Evolutionary conservation across 164 flowering plant genomes (phyloP).

Genomic region (Cinnamomum chago): DNA sequence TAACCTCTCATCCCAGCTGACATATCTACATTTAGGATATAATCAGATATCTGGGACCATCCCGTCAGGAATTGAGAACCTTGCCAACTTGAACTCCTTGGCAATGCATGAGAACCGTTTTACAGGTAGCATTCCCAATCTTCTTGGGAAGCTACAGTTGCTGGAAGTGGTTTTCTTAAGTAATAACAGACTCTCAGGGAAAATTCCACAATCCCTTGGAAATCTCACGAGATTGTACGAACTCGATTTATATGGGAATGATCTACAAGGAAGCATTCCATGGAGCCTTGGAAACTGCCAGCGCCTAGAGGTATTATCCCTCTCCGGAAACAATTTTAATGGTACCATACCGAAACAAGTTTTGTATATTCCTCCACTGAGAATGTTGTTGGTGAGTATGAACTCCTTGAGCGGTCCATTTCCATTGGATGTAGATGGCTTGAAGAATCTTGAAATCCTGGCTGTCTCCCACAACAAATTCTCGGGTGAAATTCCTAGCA

Average conservation of each 20-base stretch:
- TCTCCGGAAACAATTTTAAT: conserved; percentile 7
- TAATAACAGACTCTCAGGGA: conserved; percentile 2
- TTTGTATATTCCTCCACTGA: not conserved
- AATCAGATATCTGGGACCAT: conserved; percentile 17
- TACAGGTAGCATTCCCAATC: conserved; percentile 15
- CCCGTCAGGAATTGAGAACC: conserved; percentile 23
- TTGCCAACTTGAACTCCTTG: conserved; percentile 9
- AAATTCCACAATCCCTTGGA: conserved; percentile 28
- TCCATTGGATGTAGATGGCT: conserved; percentile 23
- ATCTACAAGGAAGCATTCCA: conserved; percentile 22
- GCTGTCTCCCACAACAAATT: conserved; percentile 22
- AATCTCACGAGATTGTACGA: conserved; percentile 8
- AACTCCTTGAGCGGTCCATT: conserved; percentile 22
- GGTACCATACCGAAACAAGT: conserved; percentile 2
- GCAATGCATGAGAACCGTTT: conserved; percentile 6
- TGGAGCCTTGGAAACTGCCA: conserved; percentile 4
- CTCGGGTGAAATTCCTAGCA: conserved; percentile 24
- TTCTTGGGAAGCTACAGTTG: conserved; percentile 6
- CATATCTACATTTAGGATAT: not conserved
- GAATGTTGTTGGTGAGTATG: not conserved
- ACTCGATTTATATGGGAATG: conserved; percentile 6
- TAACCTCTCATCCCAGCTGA: conserved; percentile 16
- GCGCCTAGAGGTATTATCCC: not conserved
- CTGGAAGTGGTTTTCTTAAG: not conserved
- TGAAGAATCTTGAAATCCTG: conserved; percentile 7